These are phyloP conservation scores for Galerina sulciceps DNA, from an alignment of 768 basidiomycete species.

Conservation along the genomic window DNA sequence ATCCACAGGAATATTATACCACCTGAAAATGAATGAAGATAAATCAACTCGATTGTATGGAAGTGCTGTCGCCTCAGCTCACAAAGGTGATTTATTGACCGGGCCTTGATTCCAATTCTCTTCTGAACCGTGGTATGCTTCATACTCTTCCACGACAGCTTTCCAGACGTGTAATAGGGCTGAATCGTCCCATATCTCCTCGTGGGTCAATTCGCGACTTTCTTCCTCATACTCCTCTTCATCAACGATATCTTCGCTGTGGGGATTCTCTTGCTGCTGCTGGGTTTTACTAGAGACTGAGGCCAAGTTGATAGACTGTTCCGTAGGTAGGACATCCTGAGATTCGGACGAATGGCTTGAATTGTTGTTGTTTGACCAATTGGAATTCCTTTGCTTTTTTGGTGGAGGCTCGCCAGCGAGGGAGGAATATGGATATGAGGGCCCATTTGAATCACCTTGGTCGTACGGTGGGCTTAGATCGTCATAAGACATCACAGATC, in stretches of 20 bases:
- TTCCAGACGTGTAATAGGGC: constrained; percentile 87
- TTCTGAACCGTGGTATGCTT: constrained; percentile 69
- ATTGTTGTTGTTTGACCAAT: too few relatives aligned
- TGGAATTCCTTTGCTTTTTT: too few relatives aligned
- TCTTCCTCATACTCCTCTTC: constrained; percentile 42
- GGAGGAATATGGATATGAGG: too few relatives aligned
- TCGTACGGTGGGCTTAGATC: too few relatives aligned
- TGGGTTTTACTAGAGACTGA: too few relatives aligned
- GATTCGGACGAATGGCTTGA: too few relatives aligned
- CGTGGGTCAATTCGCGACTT: constrained; percentile 66
- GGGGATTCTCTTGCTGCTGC: too few relatives aligned
- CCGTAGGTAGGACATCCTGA: too few relatives aligned
- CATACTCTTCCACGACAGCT: constrained; percentile 84
- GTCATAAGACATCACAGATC: too few relatives aligned
- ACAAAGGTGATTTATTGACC: constrained; percentile 76
- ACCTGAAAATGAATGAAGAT: constrained; percentile 48
- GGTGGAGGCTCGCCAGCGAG: too few relatives aligned
- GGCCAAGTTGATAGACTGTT: too few relatives aligned
- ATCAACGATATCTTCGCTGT: constrained; percentile 13
- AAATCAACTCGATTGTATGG: not conserved
- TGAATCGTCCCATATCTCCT: constrained; percentile 88
- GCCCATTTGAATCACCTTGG: too few relatives aligned
- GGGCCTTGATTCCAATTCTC: constrained; percentile 76
- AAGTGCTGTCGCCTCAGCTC: constrained; percentile 27
- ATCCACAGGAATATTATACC: constrained; percentile 72